Percentiles rank a stretch among this genome's conserved stretches.
Conservation (phyloP, 2,329 filamentous ascomycete genomes). For the Penicillium sp. region DNA sequence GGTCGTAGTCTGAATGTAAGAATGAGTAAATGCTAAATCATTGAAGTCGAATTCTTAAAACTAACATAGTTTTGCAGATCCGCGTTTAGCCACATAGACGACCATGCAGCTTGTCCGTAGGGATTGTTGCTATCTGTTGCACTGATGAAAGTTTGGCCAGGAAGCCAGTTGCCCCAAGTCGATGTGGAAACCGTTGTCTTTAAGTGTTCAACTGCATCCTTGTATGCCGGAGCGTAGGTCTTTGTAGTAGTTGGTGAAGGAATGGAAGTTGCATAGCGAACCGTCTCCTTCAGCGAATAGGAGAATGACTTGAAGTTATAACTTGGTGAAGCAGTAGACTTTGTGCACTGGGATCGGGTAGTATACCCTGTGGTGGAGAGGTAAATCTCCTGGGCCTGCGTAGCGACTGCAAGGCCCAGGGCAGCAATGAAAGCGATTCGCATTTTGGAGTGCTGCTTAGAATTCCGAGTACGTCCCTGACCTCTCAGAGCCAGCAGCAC, state of each 20-base stretch:
- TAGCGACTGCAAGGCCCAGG: slow-evolving; percentile 16
- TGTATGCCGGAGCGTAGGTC: slow-evolving; percentile 38
- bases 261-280: slow-evolving; percentile 40
- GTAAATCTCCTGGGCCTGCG: slow-evolving; percentile 35
- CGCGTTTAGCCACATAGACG: slow-evolving; percentile 41
- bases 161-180: slow-evolving; percentile 45
- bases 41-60: background rate
- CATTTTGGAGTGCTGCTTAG: slow-evolving; percentile 8
- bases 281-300: slow-evolving; percentile 40
- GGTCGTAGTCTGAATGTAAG: slow-evolving; percentile 33
- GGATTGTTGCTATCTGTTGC: slow-evolving; percentile 38
- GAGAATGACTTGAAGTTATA: slow-evolving; percentile 38
- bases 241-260: slow-evolving; percentile 38
- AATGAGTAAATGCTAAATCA: background rate
- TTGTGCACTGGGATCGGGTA: slow-evolving; percentile 35
- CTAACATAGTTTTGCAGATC: slow-evolving; percentile 39
- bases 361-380: slow-evolving; percentile 35
- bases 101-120: slow-evolving; percentile 48
- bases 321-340: slow-evolving; percentile 23
- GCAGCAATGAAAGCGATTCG: background rate
- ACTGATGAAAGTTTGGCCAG: slow-evolving; percentile 34
- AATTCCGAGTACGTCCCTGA: background rate
- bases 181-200: slow-evolving; percentile 34
- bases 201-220: slow-evolving; percentile 34
- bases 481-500: background rate